Evolutionary conservation across 345 rosid species (phyloP).

Genomic region (Rhodamnia argentea): DNA sequence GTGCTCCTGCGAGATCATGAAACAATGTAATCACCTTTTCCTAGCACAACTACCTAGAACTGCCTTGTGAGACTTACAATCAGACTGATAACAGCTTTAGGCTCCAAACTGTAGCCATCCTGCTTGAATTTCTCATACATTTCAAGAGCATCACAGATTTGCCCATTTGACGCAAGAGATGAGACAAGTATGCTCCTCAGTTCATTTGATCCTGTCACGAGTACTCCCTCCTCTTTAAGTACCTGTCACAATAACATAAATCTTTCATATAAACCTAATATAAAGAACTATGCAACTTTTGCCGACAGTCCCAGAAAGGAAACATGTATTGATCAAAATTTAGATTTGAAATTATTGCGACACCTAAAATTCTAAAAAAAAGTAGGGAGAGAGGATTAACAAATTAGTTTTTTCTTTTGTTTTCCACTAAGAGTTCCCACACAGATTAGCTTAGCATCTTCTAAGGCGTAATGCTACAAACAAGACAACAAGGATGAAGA

Average conservation of each 20-base stretch:
- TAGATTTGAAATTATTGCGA: not conserved
- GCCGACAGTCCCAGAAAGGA: not conserved
- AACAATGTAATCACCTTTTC: not conserved
- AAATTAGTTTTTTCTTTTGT: not conserved
- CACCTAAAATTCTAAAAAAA: not conserved
- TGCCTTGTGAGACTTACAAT: constrained; percentile 42
- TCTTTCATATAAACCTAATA: not conserved
- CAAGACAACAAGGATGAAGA: not conserved
- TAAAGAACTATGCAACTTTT: not conserved
- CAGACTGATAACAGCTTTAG: constrained; percentile 52
- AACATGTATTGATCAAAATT: not conserved
- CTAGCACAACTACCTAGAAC: not conserved
- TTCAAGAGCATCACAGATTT: constrained; percentile 50
- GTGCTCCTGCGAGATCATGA: constrained; percentile 32
- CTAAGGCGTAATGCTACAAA: not conserved
- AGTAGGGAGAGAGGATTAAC: not conserved
- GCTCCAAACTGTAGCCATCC: constrained; percentile 34
- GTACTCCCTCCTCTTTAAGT: constrained; percentile 31
- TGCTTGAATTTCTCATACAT: constrained; percentile 58
- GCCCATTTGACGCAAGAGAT: constrained; percentile 62
- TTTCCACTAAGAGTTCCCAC: not conserved
- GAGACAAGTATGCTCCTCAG: constrained; percentile 53
- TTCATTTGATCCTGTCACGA: constrained; percentile 30
- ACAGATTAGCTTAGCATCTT: not conserved
- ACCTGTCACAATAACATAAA: constrained; percentile 29